Percentiles rank a stretch among this genome's conserved stretches.
These are phyloP conservation scores for Scheffersomyces coipomensis DNA, from an alignment of 805 yeast genomes.

Conservation along the genomic window DNA sequence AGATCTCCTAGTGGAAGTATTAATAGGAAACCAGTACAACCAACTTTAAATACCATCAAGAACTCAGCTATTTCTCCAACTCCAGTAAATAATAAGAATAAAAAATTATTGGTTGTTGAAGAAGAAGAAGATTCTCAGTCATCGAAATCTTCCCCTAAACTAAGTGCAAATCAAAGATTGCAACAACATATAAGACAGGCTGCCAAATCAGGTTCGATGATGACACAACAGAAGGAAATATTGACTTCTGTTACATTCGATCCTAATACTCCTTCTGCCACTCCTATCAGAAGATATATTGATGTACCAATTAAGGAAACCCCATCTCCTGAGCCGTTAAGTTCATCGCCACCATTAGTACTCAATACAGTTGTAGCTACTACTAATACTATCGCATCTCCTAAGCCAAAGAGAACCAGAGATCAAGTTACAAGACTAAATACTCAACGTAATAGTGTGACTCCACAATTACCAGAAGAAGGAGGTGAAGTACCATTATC, in stretches of 20 bases:
- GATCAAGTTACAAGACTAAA: slow-evolving; percentile 26
- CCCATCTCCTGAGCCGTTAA: not conserved
- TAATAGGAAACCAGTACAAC: slow-evolving; percentile 1
- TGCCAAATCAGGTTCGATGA: slow-evolving; percentile 33
- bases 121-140: slow-evolving; percentile 14
- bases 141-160: slow-evolving; percentile 6
- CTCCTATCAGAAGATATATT: slow-evolving; percentile 13
- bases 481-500: slow-evolving; percentile 1
- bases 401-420: slow-evolving; percentile 12
- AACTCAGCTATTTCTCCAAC: slow-evolving; percentile 11
- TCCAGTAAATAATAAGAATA: slow-evolving; percentile 11
- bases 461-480: slow-evolving; percentile 9
- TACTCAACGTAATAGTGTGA: slow-evolving; percentile 29
- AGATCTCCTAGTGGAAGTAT: slow-evolving; percentile 21
- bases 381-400: slow-evolving; percentile 3
- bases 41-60: slow-evolving; percentile 3
- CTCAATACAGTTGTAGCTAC: slow-evolving; percentile 4
- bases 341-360: slow-evolving; percentile 1
- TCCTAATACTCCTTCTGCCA: slow-evolving; percentile 32
- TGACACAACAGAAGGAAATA: slow-evolving; percentile 35
- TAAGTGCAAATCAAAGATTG: slow-evolving; percentile 38
- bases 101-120: slow-evolving; percentile 16
- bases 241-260: slow-evolving; percentile 39
- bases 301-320: slow-evolving; percentile 7
- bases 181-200: slow-evolving; percentile 39